phyloP scores from a whole-genome alignment of 495 filamentous ascomycete genomes.

The Tuber umbilicatum region DNA sequence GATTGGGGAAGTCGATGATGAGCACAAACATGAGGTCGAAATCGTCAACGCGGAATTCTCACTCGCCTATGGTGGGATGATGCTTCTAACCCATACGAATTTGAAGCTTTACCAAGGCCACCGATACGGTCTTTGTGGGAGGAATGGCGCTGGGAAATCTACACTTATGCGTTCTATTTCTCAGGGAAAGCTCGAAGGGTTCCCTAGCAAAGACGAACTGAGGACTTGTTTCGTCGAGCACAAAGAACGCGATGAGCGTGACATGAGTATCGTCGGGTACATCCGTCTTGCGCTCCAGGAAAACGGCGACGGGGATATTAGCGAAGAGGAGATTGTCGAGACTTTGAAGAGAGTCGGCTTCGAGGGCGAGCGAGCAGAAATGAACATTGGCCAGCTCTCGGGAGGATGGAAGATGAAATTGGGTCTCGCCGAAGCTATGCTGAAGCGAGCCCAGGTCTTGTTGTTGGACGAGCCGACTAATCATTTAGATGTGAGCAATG shows the following conservation, averaged over 20 bases:
- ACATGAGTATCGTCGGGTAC: slow-evolving; percentile 90
- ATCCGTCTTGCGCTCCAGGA: slow-evolving; percentile 53
- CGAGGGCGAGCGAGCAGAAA: slow-evolving; percentile 70
- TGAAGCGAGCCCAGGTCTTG: slow-evolving; percentile 89
- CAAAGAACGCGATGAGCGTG: slow-evolving; percentile 84
- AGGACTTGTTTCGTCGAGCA: slow-evolving; percentile 98
- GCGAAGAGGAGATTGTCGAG: slow-evolving; percentile 72
- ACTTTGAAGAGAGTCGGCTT: slow-evolving; percentile 91
- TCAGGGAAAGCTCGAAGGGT: slow-evolving; percentile 90
- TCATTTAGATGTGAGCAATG: slow-evolving; percentile 93
- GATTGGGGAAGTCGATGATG: slow-evolving; percentile 28
- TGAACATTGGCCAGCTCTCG: slow-evolving; percentile 89
- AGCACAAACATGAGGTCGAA: slow-evolving; percentile 58
- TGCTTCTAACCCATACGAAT: slow-evolving; percentile 93
- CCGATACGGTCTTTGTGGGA: slow-evolving; percentile 90
- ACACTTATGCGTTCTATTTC: slow-evolving; percentile 97
- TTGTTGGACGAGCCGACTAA: slow-evolving; percentile 98
- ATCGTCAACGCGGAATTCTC: slow-evolving; percentile 99
- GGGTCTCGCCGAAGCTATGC: slow-evolving; percentile 91
- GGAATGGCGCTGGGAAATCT: slow-evolving; percentile 96
- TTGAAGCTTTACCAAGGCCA: slow-evolving; percentile 90
- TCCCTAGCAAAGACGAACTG: slow-evolving; percentile 82
- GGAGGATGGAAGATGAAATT: slow-evolving; percentile 99
- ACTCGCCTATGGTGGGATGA: slow-evolving; percentile 95
- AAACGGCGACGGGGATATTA: slow-evolving; percentile 27